These are phyloP conservation scores for Salinomyces thailandicus DNA, from an alignment of 2,329 filamentous ascomycete species.

Conservation along the genomic window DNA sequence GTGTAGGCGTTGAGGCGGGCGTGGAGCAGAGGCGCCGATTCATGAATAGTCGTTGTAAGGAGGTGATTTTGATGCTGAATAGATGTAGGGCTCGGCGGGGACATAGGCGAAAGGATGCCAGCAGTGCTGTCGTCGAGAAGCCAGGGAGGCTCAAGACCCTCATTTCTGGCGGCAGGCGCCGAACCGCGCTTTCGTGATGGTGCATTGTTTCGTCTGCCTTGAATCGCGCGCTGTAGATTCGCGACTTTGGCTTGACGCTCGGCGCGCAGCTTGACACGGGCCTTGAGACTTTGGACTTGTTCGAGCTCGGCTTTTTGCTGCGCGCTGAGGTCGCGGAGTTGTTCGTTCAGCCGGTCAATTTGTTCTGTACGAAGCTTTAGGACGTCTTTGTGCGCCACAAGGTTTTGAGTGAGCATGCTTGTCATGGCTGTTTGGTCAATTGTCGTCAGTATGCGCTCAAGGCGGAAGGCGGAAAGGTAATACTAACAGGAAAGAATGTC, in stretches of 20 bases:
- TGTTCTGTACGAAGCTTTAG: slow-evolving; percentile 73
- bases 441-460: slow-evolving; percentile 26
- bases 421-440: slow-evolving; percentile 57
- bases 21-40: slow-evolving; percentile 37
- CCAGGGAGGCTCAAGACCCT: slow-evolving; percentile 25
- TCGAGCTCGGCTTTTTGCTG: slow-evolving; percentile 68
- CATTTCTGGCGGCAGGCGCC: background rate
- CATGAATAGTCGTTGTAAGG: slow-evolving; percentile 4
- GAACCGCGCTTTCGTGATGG: background rate
- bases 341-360: slow-evolving; percentile 70
- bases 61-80: slow-evolving; percentile 9
- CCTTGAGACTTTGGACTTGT: slow-evolving; percentile 59
- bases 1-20: slow-evolving; percentile 62
- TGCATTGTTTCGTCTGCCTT: slow-evolving; percentile 38
- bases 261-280: slow-evolving; percentile 51
- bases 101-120: slow-evolving; percentile 1
- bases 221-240: slow-evolving; percentile 65
- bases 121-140: background rate
- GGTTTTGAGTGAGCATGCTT: slow-evolving; percentile 67
- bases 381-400: slow-evolving; percentile 67
- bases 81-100: background rate
- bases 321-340: slow-evolving; percentile 69
- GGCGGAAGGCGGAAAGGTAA: slow-evolving; percentile 1
- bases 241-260: slow-evolving; percentile 59
- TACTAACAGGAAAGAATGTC: slow-evolving; percentile 69